These are phyloP conservation scores for Aspergillus terreus DNA, from an alignment of 2,329 filamentous ascomycete species.

Conservation along the genomic window DNA sequence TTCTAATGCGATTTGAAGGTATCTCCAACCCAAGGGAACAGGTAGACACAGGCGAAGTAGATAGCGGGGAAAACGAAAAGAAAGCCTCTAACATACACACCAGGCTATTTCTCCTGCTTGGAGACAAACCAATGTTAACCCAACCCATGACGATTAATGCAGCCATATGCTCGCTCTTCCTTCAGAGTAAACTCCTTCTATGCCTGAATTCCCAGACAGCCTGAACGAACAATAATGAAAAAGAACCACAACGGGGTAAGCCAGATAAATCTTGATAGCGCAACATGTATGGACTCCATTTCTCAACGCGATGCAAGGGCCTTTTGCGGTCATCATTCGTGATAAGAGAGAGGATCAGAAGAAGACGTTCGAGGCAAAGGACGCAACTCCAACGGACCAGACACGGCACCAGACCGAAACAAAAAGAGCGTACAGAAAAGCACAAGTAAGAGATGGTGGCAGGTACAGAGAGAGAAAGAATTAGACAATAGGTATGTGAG, in stretches of 20 bases:
- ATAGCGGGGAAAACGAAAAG: slow-evolving; percentile 2
- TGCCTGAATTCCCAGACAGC: slow-evolving; percentile 17
- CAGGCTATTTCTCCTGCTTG: slow-evolving; percentile 6
- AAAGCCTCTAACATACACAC: slow-evolving; percentile 13
- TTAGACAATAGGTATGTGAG: slow-evolving; percentile 10
- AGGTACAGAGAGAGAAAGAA: neutral
- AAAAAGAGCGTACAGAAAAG: slow-evolving; percentile 2
- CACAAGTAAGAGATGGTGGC: slow-evolving; percentile 1
- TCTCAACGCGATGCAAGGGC: slow-evolving; percentile 13
- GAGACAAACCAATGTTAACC: slow-evolving; percentile 14
- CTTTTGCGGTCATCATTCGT: slow-evolving; percentile 13
- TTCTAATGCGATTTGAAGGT: slow-evolving; percentile 3
- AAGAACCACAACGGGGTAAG: slow-evolving; percentile 7
- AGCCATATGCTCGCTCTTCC: slow-evolving; percentile 14
- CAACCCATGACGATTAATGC: slow-evolving; percentile 14
- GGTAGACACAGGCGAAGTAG: neutral
- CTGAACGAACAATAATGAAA: slow-evolving; percentile 12
- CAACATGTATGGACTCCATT: slow-evolving; percentile 9
- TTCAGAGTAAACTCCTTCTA: slow-evolving; percentile 20
- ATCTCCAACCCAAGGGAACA: neutral
- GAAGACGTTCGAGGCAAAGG: neutral
- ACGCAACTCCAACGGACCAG: slow-evolving; percentile 11
- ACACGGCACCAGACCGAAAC: slow-evolving; percentile 7
- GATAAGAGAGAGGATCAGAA: slow-evolving; percentile 1
- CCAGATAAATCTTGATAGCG: slow-evolving; percentile 6